Evolutionary conservation across 2,329 filamentous ascomycete species (phyloP).

Genomic region (Alternaria arbusti): DNA sequence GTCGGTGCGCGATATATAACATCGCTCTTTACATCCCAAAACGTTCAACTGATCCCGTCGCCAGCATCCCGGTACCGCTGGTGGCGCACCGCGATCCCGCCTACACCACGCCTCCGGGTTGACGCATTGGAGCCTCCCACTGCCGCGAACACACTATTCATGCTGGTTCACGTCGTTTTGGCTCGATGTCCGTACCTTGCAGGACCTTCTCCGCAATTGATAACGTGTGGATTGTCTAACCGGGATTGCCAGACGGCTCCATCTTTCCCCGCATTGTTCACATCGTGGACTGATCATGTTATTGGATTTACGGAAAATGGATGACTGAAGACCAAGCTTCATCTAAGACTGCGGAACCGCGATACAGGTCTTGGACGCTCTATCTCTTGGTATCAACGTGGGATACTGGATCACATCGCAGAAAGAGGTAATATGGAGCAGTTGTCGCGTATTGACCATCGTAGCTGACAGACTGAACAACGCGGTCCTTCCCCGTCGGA

Average conservation of each 20-base stretch:
- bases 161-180: neutral
- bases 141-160: neutral
- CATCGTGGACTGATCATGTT: neutral
- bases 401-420: neutral
- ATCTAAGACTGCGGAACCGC: neutral
- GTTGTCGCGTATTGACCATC: neutral
- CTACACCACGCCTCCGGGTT: neutral
- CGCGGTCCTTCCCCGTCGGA: neutral
- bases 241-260: neutral
- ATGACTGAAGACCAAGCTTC: neutral
- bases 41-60: conserved; percentile 11
- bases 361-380: neutral
- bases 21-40: conserved; percentile 17
- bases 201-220: conserved; percentile 4
- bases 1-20: neutral
- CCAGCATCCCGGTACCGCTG: neutral
- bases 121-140: neutral
- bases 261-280: conserved; percentile 3
- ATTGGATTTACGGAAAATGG: neutral
- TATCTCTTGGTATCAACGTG: neutral
- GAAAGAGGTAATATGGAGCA: neutral
- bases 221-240: neutral
- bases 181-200: neutral
- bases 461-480: neutral
- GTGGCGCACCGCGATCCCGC: neutral